These are phyloP conservation scores for Mycosphaerella arachidis DNA, from an alignment of 2,329 filamentous ascomycete genomes.

Conservation along the genomic window DNA sequence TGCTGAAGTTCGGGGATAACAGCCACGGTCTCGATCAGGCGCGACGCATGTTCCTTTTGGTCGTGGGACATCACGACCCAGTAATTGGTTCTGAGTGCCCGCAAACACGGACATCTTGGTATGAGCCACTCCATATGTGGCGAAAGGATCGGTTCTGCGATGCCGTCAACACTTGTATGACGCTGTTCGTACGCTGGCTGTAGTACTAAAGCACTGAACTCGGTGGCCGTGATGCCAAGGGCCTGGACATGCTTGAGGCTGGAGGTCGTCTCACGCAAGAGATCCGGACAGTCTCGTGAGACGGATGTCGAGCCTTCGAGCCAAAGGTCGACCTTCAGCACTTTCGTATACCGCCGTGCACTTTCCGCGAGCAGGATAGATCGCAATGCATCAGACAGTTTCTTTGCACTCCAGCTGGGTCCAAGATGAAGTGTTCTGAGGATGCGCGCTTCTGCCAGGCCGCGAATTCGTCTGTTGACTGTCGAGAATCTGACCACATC, in stretches of 20 bases:
- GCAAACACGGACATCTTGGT: background rate
- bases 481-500: background rate
- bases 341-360: background rate
- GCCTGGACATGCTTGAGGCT: background rate
- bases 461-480: background rate
- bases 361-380: background rate
- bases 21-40: background rate
- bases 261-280: background rate
- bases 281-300: no score
- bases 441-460: background rate
- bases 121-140: slow-evolving; percentile 5
- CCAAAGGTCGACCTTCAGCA: slow-evolving; percentile 1
- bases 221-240: background rate
- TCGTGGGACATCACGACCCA: background rate
- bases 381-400: background rate
- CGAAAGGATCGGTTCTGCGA: background rate
- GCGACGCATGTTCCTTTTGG: background rate
- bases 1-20: background rate
- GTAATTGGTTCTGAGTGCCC: background rate
- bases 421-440: background rate
- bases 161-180: background rate
- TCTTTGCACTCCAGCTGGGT: slow-evolving; percentile 1
- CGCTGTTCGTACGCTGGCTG: background rate
- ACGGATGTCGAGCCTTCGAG: background rate
- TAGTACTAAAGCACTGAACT: background rate